Evolutionary conservation across 345 rosid species (phyloP), one percentile per base, ranked within the genome.

Genomic region (Angophora floribunda): DNA sequence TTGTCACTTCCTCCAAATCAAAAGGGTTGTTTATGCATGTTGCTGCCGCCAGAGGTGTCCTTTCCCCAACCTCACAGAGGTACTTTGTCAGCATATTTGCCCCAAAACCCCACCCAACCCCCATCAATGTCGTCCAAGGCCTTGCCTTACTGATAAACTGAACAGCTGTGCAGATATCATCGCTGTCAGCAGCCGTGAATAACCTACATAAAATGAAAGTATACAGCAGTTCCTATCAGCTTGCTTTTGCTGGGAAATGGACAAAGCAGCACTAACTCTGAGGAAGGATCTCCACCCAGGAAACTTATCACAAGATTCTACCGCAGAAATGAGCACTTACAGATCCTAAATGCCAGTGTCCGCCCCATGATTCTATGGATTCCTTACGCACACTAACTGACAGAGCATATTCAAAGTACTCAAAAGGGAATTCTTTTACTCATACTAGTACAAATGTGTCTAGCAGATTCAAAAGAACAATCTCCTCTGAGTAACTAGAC

Each of bases 151-250:
- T 93, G 90, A 97, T 91, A 90, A 93, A 97, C 86, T 91, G 95
- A 92, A 96, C 79, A 90, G 97, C 96, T 91, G 95, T 91, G 91
- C 91, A 93, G 94, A 97, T 86, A 94, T 97, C 99, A 93, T 96
- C 99, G 89, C 99, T 96, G 90, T 97, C 99, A 92, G 95, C 99
- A 89, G 99, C 99, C 89, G 99, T 93, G 92, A 96, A 97, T 91
- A 97, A 94, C 98, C 99, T 97, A 94, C 96, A 96, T 52, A 89
- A 55, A 91, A 86, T 87, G 57, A 92, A 53, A 91, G 89, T 67
- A 89, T 67, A 91, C 89, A 89, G 90, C 88, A 61, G 89, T 90
- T 92, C 91, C 90, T 92, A 86, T 89, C 88, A 91, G 82, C 82
- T 75, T 36, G 82, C 82, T 75, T 75, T 75, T 75, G 82, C 82